Evolutionary conservation across 129 eudicot genomes (phyloP).

Genomic region (Escallonia rubra): DNA sequence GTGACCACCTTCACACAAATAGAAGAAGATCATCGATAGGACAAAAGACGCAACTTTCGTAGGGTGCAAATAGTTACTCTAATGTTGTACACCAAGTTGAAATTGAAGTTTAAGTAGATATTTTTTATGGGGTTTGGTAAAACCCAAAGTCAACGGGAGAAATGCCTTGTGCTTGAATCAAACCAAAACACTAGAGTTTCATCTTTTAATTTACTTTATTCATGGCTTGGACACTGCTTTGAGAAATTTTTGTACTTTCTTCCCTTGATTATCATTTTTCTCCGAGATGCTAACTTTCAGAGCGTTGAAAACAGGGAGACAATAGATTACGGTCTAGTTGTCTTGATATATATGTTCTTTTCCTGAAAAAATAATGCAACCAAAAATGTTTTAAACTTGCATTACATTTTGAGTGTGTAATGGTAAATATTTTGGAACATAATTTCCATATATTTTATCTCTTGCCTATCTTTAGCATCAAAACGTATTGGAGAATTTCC

Average conservation of each 20-base stretch:
- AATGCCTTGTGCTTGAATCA: neutral
- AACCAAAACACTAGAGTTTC: neutral
- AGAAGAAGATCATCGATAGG: constrained; percentile 14
- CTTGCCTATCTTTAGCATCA: too few relatives aligned
- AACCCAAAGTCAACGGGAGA: constrained; percentile 29
- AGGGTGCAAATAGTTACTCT: neutral
- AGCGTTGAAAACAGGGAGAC: neutral
- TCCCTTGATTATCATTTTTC: neutral
- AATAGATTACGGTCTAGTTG: neutral
- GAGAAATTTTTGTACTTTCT: neutral
- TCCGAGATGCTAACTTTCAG: neutral
- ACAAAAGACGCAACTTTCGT: constrained; percentile 9
- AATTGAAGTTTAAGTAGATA: neutral
- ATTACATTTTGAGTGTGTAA: too few relatives aligned
- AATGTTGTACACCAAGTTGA: too few relatives aligned
- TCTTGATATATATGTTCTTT: too few relatives aligned
- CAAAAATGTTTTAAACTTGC: too few relatives aligned
- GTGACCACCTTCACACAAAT: constrained; percentile 1
- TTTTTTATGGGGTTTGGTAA: constrained; percentile 19
- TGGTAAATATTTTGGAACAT: too few relatives aligned
- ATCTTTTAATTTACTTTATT: neutral
- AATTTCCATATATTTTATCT: too few relatives aligned
- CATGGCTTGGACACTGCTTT: neutral
- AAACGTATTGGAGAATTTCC: too few relatives aligned
- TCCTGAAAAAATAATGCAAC: too few relatives aligned